phyloP scores from a whole-genome alignment of 1,284 basidiomycete genomes.

The Trichosporon asahii region DNA sequence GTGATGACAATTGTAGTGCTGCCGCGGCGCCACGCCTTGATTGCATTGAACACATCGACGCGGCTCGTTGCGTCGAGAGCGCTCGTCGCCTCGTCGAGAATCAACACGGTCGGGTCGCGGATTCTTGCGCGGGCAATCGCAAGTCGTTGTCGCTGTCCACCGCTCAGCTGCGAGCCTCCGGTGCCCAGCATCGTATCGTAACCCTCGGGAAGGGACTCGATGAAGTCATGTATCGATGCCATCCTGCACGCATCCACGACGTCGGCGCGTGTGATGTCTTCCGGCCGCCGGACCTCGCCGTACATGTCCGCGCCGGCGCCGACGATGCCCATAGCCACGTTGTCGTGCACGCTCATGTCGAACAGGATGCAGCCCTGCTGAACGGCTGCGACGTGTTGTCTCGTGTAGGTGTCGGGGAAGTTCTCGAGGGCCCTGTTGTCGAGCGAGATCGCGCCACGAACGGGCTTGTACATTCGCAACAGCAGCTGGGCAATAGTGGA shows the following conservation, averaged over 20 bases:
- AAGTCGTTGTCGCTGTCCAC: conserved; percentile 89
- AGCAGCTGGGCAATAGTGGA: conserved; percentile 83
- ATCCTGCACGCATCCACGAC: conserved; percentile 78
- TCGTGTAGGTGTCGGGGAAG: conserved; percentile 72
- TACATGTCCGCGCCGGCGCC: conserved; percentile 54
- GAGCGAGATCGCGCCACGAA: conserved; percentile 63
- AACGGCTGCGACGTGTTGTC: conserved; percentile 71
- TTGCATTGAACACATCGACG: conserved; percentile 80
- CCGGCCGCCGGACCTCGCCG: conserved; percentile 34
- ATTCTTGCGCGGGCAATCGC: conserved; percentile 85
- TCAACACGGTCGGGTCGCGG: conserved; percentile 81
- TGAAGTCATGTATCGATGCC: conserved; percentile 84
- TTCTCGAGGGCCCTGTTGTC: conserved; percentile 76
- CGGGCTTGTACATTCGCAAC: conserved; percentile 69
- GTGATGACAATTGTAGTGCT: conserved; percentile 95
- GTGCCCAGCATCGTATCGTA: conserved; percentile 80
- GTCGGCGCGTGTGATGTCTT: conserved; percentile 62
- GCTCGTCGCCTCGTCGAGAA: conserved; percentile 95
- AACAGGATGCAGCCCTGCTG: conserved; percentile 74
- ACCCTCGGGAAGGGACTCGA: conserved; percentile 74
- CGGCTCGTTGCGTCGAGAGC: conserved; percentile 87
- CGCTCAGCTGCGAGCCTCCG: conserved; percentile 74
- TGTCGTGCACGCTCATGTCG: conserved; percentile 80
- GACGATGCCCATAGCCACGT: conserved; percentile 74
- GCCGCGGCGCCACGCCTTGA: conserved; percentile 75